A percentile compares a stretch with the other conserved stretches of the same genome.
Conservation (phyloP, 495 filamentous ascomycete species). For the Xylaria nigripes region DNA sequence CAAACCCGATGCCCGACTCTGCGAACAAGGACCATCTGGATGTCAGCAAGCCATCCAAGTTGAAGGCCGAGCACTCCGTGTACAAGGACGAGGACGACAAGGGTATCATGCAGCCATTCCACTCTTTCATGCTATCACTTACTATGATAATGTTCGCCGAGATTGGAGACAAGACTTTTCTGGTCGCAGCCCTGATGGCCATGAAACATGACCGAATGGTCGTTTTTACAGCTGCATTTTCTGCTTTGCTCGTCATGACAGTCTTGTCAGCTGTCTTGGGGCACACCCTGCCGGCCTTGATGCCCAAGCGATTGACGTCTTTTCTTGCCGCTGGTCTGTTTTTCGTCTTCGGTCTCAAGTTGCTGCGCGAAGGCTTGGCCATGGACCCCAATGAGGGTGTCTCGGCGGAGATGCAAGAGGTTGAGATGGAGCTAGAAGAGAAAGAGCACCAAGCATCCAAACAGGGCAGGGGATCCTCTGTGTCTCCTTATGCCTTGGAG, state of each 20-base stretch:
- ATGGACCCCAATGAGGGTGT: slow-evolving; percentile 88
- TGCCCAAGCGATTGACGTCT: slow-evolving; percentile 81
- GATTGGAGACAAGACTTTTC: slow-evolving; percentile 96
- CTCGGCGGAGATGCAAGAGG: slow-evolving; percentile 91
- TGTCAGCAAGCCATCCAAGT: slow-evolving; percentile 45
- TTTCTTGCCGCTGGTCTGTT: slow-evolving; percentile 80
- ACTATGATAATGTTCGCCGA: slow-evolving; percentile 98
- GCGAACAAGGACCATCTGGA: slow-evolving; percentile 60
- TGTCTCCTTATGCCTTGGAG: slow-evolving; percentile 58
- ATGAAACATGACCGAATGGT: slow-evolving; percentile 94
- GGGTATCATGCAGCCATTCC: slow-evolving; percentile 71
- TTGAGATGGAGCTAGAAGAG: slow-evolving; percentile 89
- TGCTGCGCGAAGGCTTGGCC: slow-evolving; percentile 77
- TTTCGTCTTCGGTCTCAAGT: slow-evolving; percentile 76
- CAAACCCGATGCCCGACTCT: slow-evolving; percentile 62
- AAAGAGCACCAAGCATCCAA: slow-evolving; percentile 67
- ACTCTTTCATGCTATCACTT: slow-evolving; percentile 86
- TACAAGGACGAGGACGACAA: slow-evolving; percentile 38
- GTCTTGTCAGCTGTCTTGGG: slow-evolving; percentile 93
- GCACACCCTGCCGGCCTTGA: slow-evolving; percentile 83
- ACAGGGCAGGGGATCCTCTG: slow-evolving; percentile 45
- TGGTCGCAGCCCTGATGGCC: slow-evolving; percentile 95
- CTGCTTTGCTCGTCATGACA: slow-evolving; percentile 87
- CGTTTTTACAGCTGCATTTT: slow-evolving; percentile 90
- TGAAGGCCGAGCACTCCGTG: slow-evolving; percentile 22